phyloP scores from a whole-genome alignment of 768 basidiomycete species.

The Calvatia gigantea region DNA sequence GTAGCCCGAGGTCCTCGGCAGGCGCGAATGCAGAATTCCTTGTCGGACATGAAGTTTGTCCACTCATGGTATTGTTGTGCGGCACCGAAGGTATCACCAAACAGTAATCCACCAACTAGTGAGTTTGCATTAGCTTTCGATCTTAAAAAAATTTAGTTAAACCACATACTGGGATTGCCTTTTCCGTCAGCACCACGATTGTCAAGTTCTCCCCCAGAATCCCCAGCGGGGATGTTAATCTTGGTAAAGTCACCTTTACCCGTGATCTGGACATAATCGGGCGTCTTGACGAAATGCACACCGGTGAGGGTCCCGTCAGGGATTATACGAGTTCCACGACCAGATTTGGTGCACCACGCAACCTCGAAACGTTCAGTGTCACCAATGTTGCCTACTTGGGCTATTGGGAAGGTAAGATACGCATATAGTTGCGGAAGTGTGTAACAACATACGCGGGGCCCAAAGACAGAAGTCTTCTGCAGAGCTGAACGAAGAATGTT shows the following conservation, averaged over 20 bases:
- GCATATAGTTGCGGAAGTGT: no score
- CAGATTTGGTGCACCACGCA: slow-evolving; percentile 73
- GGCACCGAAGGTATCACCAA: slow-evolving; percentile 55
- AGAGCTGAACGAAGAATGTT: slow-evolving; percentile 32
- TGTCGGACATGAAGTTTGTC: slow-evolving; percentile 78
- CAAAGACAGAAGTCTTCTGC: slow-evolving; percentile 69
- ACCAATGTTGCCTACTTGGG: slow-evolving; percentile 50
- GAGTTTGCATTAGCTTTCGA: slow-evolving; percentile 21
- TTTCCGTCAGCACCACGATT: slow-evolving; percentile 63
- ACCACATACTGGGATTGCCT: slow-evolving; percentile 41
- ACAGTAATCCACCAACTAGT: slow-evolving; percentile 69
- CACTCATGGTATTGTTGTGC: slow-evolving; percentile 68
- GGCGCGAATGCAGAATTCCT: slow-evolving; percentile 67
- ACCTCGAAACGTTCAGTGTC: slow-evolving; percentile 68
- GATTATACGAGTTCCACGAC: slow-evolving; percentile 71
- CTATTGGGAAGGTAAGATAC: slow-evolving; percentile 13
- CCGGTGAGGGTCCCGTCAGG: slow-evolving; percentile 63
- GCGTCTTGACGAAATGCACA: slow-evolving; percentile 65
- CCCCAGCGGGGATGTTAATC: slow-evolving; percentile 52
- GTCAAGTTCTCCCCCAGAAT: slow-evolving; percentile 71
- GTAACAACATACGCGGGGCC: slow-evolving; percentile 44
- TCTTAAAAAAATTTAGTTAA: neutral
- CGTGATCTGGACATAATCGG: slow-evolving; percentile 58
- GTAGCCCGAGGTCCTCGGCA: slow-evolving; percentile 60
- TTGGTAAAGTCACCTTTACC: slow-evolving; percentile 70